phyloP scores from a whole-genome alignment of 1,139 yeast genomes.

The Blastobotrys persicus region DNA sequence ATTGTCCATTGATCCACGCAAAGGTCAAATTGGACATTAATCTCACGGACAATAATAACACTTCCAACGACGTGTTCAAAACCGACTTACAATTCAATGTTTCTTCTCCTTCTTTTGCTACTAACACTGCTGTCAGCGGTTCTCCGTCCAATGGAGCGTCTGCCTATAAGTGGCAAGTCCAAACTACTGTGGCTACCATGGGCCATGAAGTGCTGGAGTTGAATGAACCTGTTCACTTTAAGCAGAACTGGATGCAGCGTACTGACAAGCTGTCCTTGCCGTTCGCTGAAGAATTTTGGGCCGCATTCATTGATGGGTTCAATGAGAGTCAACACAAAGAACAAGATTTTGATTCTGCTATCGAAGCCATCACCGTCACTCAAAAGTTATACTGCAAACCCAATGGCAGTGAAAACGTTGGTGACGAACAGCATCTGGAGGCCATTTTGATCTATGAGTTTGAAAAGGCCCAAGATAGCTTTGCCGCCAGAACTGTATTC shows the following conservation, averaged over 20 bases:
- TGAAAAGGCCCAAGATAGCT: slow-evolving; percentile 36
- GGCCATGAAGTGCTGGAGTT: slow-evolving; percentile 36
- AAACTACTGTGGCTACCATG: slow-evolving; percentile 35
- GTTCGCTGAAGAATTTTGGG: slow-evolving; percentile 41
- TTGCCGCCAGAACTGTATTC: slow-evolving; percentile 39
- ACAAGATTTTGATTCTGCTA: slow-evolving; percentile 34
- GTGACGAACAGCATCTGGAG: slow-evolving; percentile 22
- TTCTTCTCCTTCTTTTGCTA: neutral
- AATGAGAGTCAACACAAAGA: slow-evolving; percentile 19
- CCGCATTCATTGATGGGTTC: slow-evolving; percentile 39
- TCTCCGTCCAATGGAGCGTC: slow-evolving; percentile 11
- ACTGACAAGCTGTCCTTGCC: slow-evolving; percentile 38
- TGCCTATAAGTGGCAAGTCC: slow-evolving; percentile 32
- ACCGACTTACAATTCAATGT: slow-evolving; percentile 32
- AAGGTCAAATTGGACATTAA: slow-evolving; percentile 32
- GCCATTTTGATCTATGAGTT: slow-evolving; percentile 39
- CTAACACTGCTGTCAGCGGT: slow-evolving; percentile 6
- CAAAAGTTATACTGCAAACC: slow-evolving; percentile 33
- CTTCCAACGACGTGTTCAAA: slow-evolving; percentile 19
- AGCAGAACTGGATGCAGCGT: slow-evolving; percentile 31
- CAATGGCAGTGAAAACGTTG: neutral
- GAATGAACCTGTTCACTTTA: slow-evolving; percentile 31
- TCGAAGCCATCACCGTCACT: slow-evolving; percentile 38
- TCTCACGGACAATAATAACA: slow-evolving; percentile 3
- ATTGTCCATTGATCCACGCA: slow-evolving; percentile 35